Base-by-base conservation (phyloP, 192 early-diverging fungal genomes). In the Backusella parvicylindrica region DNA sequence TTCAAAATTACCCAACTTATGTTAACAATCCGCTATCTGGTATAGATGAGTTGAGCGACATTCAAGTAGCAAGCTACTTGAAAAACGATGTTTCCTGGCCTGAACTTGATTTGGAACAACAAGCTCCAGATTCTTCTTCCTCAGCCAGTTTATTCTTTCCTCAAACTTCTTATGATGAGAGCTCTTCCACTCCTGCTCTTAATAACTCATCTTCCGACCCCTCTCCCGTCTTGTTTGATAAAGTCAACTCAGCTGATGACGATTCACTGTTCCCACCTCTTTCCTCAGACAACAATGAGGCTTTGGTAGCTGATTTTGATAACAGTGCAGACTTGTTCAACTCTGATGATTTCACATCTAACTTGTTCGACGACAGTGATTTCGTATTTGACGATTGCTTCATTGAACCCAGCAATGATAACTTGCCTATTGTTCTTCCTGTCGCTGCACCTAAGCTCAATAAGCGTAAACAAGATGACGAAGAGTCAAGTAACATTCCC, bases 31-130 rank as follows among this genome's bases (percentile, higher is more conserved):
- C 53, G 23, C 53, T 60, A 26, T 12, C 21, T 21, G 33, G 33
- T 35, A 21, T 68, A 21, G 16, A 33, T 38, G 15, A 68, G 2
- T 11, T 38, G 36, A 33, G 35, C 12, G 66, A 68, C 3, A 21
- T 68, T 21, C 66, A 68, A 36, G 66, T 68, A 2, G 32, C 33
- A 8, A 68, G 21, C n/a, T 68, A 68, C 35, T 68, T 68, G n/a
- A 68, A 68, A 21, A 35, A n/a, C 2, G 66, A 68, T 23, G 21
- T 68, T 2, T 21, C 36, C 0, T 68, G 66, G 66, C 66, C 18
- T 38, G 36, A 33, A 11, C 23, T 36, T 23, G 36, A 37, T 21
- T 8, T 36, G 21, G 66, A 37, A 38, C n/a, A 37, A 37, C n/a
- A 0, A 35, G 0, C 66, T 37, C 1, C 32, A 37, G 33, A 32